Evolutionary conservation across 768 basidiomycete genomes (phyloP).

Genomic region (Lactifluus piperatus): DNA sequence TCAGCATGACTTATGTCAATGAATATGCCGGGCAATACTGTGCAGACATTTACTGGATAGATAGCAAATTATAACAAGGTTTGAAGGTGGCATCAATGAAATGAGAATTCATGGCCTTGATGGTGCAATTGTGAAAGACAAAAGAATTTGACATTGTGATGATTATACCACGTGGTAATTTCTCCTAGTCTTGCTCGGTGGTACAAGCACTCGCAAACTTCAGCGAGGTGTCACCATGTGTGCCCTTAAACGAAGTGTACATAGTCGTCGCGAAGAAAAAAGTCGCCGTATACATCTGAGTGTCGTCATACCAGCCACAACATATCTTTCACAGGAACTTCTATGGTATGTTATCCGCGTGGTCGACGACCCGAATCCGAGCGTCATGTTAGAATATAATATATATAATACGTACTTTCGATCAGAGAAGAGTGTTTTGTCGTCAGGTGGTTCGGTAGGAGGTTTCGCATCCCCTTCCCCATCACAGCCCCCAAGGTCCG

Average conservation of each 20-base stretch:
- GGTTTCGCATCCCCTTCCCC: no score
- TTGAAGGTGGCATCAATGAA: neutral
- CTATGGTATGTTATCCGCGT: neutral
- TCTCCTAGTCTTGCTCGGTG: neutral
- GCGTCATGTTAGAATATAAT: neutral
- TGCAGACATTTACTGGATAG: neutral
- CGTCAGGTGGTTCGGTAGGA: neutral
- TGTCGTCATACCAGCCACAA: neutral
- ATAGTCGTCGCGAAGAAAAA: neutral
- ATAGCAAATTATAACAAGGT: neutral
- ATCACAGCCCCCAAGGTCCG: no score
- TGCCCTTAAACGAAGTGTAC: neutral
- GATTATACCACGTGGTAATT: neutral
- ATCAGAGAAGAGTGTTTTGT: neutral
- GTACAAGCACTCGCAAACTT: neutral
- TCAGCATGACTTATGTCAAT: neutral
- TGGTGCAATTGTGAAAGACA: neutral
- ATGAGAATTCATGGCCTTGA: neutral
- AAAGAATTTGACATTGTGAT: neutral
- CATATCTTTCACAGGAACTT: neutral
- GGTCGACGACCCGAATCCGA: neutral
- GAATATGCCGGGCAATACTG: neutral
- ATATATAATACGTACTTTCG: neutral
- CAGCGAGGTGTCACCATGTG: neutral
- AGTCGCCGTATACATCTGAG: neutral